Conservation (phyloP, 306 rosid genomes). For the Morella rubra region DNA sequence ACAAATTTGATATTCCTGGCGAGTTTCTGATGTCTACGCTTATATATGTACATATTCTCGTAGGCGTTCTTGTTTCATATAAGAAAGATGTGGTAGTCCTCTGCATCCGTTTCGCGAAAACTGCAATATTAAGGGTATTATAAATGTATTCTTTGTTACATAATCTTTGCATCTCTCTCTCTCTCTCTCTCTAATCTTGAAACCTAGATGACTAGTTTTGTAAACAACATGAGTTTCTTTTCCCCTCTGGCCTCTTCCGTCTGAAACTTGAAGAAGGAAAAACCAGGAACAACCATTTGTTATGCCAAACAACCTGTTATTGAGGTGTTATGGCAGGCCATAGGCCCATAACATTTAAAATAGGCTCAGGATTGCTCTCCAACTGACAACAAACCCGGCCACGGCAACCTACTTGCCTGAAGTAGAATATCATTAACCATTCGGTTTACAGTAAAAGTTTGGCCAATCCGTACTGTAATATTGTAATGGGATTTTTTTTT, state of each 20-base stretch:
- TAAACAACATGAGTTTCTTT: slow-evolving; percentile 9
- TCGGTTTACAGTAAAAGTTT: too few relatives aligned
- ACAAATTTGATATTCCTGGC: not conserved
- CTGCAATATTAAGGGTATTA: not conserved
- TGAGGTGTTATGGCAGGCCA: not conserved
- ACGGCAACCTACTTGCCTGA: too few relatives aligned
- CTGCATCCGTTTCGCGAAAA: not conserved
- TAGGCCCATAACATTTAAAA: too few relatives aligned
- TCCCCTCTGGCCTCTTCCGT: slow-evolving; percentile 18
- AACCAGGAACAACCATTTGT: not conserved
- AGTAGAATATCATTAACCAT: too few relatives aligned
- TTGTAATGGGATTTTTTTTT: too few relatives aligned
- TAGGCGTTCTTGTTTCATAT: not conserved
- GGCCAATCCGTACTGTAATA: too few relatives aligned
- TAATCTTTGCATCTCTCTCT: not conserved
- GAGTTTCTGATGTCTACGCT: too few relatives aligned
- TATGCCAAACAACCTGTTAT: slow-evolving; percentile 22
- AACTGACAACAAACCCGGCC: too few relatives aligned
- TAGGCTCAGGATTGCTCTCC: too few relatives aligned
- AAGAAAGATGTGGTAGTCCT: too few relatives aligned
- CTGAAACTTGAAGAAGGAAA: too few relatives aligned
- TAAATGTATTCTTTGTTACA: not conserved
- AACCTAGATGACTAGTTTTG: not conserved
- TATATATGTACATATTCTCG: not conserved
- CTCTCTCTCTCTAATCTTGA: not conserved